These are phyloP conservation scores for Bruguiera gymnorhiza DNA, from an alignment of 345 rosid genomes.

Conservation along the genomic window DNA sequence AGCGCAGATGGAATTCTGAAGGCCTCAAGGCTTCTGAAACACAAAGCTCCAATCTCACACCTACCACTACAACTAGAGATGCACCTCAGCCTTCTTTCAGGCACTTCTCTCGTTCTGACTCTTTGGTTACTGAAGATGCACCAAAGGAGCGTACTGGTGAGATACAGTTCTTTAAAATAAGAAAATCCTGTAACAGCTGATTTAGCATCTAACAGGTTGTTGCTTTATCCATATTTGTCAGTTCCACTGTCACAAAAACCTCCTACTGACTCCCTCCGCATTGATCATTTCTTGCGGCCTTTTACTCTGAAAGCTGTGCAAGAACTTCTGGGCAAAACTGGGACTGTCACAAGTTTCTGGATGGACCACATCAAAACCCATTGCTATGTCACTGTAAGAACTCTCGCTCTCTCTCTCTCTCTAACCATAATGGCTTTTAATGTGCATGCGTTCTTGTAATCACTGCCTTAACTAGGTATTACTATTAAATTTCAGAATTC, in stretches of 20 bases:
- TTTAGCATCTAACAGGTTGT: constrained; percentile 6
- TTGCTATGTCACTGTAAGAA: constrained; percentile 84
- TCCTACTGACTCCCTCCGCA: constrained; percentile 75
- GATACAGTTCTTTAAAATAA: constrained; percentile 20
- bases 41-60: constrained; percentile 41
- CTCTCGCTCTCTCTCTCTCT: constrained; percentile 10
- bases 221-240: constrained; percentile 30
- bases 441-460: background rate
- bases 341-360: constrained; percentile 77
- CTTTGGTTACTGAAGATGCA: constrained; percentile 55
- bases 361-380: constrained; percentile 98
- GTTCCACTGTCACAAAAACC: constrained; percentile 85
- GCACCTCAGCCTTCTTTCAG: constrained; percentile 39
- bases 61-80: constrained; percentile 60
- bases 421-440: background rate
- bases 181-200: background rate
- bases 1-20: constrained; percentile 85
- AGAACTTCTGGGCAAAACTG: constrained; percentile 88
- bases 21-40: constrained; percentile 55
- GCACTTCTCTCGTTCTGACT: constrained; percentile 64
- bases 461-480: constrained; percentile 1
- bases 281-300: constrained; percentile 90
- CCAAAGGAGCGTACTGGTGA: constrained; percentile 87
- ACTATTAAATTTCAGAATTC: background rate
- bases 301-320: constrained; percentile 97